Evolutionary conservation across 2,329 filamentous ascomycete genomes (phyloP), one percentile per base, ranked within the genome.

Genomic region (Colletotrichum tropicale): DNA sequence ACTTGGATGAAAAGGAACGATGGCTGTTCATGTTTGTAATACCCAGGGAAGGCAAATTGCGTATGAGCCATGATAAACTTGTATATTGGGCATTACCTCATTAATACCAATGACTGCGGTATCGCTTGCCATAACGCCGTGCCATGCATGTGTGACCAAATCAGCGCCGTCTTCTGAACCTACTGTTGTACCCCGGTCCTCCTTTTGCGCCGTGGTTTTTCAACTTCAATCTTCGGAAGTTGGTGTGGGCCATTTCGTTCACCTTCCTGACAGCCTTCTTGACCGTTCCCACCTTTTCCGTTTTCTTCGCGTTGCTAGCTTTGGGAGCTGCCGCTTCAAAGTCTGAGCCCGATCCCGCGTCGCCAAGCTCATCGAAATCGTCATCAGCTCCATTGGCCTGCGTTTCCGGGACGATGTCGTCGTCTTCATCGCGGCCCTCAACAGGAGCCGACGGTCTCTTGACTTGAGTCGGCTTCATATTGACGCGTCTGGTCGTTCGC

Each of bases 401-500:
- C 21, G 83, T 88, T 80, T 87, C 87, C 43, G 80, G 85, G 34
- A 85, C 82, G n/a, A 82, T 77, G 4, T 82, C 81, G 1, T 83
- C 81, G 2, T 83, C 83, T 10, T 82, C 80, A 4, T 79, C 78
- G 1, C 83, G 81, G 5, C 83, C 81, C n/a, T 80, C 81, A 6
- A 78, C 72, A 6, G 80, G 77, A 34, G 81, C 79, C 18, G 82
- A 77, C 26, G 89, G 88, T 48, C 91, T 88, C 80, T 88, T 89
- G 8, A 82, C 81, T 71, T 86, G 82, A 1, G 84, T 88, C 3
- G 91, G 91, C 77, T 86, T 88, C 86, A 94, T 94, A 75, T 93
- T 95, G 71, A 91, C 88, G 64, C 89, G 87, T 77, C 93, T 88
- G 5, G 95, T 96, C 71, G 94, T 95, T 76, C 95, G 89, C 87